Base-by-base conservation (phyloP, 805 yeast genomes). In the Wickerhamomyces ciferrii region DNA sequence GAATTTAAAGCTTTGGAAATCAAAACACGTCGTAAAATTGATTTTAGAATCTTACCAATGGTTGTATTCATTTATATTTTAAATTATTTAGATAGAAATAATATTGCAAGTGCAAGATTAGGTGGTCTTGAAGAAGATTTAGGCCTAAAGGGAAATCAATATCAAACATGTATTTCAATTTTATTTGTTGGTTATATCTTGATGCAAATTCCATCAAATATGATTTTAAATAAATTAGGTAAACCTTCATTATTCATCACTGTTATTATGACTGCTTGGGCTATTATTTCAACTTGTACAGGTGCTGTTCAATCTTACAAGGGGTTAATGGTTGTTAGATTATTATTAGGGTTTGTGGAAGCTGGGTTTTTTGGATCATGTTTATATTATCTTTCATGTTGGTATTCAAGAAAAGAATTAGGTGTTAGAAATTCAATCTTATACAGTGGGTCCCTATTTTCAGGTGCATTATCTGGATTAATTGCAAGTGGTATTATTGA, bases 401-500 rank as follows among this genome's bases (percentile, higher is more conserved):
- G 83, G 83, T 78, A 78, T 56, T 72, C 75, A 15, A 64, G 74
- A 48, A 71, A 66, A 48, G 79, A 76, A 47, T 60, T 78, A 38
- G 70, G 80, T 19, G 61, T 72, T 42, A 65, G 83, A 53, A 74
- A 76, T 44, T 70, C 81, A 10, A 64, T 78, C 45, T 63, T 76
- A 39, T 74, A 74, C 53, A 69, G 77, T 18, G 82, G 83, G 23
- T 71, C 79, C 11, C 63, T 74, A 44, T 51, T 67, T 44, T 71
- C 79, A 27, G 79, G 83, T 40, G 81, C 82, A 1, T 72, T 76
- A 50, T 67, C 79, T 17, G 82, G 82, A 11, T 65, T 78, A 46
- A 74, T 78, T 46, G 79, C 79, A 13, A 75, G 77, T 29, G 83
- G 79, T 32, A 76, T 78, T 43, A 61, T 76, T 41, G 60, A 73